A percentile compares a stretch with the other conserved stretches of the same genome.
These are phyloP conservation scores for Leccinum cinnamomeum DNA, from an alignment of 1,284 basidiomycete genomes.

Conservation along the genomic window DNA sequence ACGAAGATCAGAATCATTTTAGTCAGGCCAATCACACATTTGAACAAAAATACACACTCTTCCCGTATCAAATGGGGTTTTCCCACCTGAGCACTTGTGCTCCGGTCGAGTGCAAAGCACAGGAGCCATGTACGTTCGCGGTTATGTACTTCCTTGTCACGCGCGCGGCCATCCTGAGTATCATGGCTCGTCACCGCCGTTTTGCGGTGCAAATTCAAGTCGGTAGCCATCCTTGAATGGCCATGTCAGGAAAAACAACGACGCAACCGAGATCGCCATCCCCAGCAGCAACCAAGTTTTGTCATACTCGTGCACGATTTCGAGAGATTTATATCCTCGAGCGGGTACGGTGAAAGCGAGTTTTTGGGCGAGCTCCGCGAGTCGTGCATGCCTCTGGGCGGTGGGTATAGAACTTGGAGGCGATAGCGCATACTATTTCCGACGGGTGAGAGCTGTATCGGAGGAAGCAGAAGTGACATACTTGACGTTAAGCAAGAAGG, in stretches of 20 bases:
- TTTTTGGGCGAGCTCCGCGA: slow-evolving; percentile 85
- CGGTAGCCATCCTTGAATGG: slow-evolving; percentile 82
- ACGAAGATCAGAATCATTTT: slow-evolving; percentile 9
- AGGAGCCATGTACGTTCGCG: slow-evolving; percentile 93
- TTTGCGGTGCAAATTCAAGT: slow-evolving; percentile 94
- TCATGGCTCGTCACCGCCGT: slow-evolving; percentile 68
- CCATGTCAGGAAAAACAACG: slow-evolving; percentile 9
- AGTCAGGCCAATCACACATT: neutral
- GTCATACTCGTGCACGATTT: slow-evolving; percentile 96
- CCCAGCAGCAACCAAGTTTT: slow-evolving; percentile 91
- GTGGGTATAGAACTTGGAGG: slow-evolving; percentile 85
- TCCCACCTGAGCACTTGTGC: slow-evolving; percentile 90
- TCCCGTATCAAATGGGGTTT: slow-evolving; percentile 84
- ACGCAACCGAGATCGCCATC: slow-evolving; percentile 59
- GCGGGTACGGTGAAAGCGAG: slow-evolving; percentile 87
- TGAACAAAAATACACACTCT: slow-evolving; percentile 59
- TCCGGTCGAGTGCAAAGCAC: slow-evolving; percentile 89
- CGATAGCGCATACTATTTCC: slow-evolving; percentile 82
- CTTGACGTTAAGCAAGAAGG: slow-evolving; percentile 89
- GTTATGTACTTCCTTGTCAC: slow-evolving; percentile 85
- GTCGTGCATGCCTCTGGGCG: slow-evolving; percentile 80
- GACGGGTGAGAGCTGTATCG: slow-evolving; percentile 4
- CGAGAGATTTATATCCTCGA: slow-evolving; percentile 90
- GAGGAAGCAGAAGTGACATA: slow-evolving; percentile 43
- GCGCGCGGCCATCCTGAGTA: slow-evolving; percentile 70